Base-by-base conservation (phyloP, 139 green algal genomes). In the Desmodesmus armatus region DNA sequence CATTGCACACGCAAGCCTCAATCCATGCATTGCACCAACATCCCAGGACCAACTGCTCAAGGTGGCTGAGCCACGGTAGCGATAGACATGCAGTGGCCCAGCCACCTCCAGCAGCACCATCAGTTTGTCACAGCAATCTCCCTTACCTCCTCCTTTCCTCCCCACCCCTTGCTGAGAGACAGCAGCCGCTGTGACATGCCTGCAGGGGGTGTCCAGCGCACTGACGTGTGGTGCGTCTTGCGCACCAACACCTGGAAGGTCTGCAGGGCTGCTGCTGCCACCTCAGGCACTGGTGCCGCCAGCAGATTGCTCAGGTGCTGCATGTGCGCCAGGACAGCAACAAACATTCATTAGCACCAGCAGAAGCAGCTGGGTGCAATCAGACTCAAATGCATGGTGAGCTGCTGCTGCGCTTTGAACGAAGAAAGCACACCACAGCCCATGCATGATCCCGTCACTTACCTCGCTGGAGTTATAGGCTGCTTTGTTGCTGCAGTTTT, bases 401-500 rank as follows among this genome's bases (percentile, higher is more conserved):
- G 47, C 72, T 63, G 44, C 21, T 23, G 2, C 6, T 33, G 25
- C 13, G 44, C 41, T 79, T 43, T 39, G 40, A 25, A 39, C 5
- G 5, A 31, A 37, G 29, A n/a, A 41, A 11, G n/a, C 13, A 21
- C 6, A n/a, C 49, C 17, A 84, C 70, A 23, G 43, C 62, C 29
- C 29, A 55, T 33, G 17, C 66, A 40, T 35, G 65, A 4, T 1
- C 5, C 17, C 41, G 35, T 31, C 73, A 25, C 5, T n/a, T 7
- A 98, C 96, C 88, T 98, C 96, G n/a, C 91, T 89, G 1, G 95
- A 98, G 11, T 89, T 83, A 86, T 98, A 99, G 53, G 96, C 82
- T 65, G 97, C 91, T 86, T 98, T 98, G 91, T 98, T 99, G 76
- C 79, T 91, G 91, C 95, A 97, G 75, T 98, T 96, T 58, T 99